Conservation (phyloP, 179 eudicot genomes). For the Gypsophila paniculata region DNA sequence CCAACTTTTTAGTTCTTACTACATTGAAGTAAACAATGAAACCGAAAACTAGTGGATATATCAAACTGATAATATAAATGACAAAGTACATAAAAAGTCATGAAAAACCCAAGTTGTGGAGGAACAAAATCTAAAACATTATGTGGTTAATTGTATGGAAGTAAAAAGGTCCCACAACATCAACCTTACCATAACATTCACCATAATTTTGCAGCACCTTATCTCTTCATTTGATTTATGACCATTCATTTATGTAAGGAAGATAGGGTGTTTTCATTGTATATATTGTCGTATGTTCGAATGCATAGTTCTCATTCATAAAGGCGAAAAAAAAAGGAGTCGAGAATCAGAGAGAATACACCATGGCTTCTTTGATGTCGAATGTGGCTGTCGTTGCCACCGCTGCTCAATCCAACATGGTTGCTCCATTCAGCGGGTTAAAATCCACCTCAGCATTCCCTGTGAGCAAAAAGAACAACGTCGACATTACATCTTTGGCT, state of each 20-base stretch:
- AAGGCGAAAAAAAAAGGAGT: neutral
- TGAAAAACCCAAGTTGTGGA: neutral
- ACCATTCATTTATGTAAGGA: conserved; percentile 4
- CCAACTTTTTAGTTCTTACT: no score
- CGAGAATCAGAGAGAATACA: neutral
- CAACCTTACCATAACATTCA: neutral
- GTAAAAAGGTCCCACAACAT: conserved; percentile 6
- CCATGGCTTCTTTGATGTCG: conserved; percentile 35
- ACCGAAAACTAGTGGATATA: no score
- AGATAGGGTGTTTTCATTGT: neutral
- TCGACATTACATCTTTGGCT: conserved; percentile 30
- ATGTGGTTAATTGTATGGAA: neutral
- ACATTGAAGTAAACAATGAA: no score
- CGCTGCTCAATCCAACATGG: conserved; percentile 28
- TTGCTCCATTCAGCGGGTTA: conserved; percentile 37
- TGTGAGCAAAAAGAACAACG: conserved; percentile 25
- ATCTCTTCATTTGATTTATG: conserved; percentile 12
- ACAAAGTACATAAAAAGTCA: neutral
- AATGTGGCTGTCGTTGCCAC: conserved; percentile 28
- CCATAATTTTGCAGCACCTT: conserved; percentile 13
- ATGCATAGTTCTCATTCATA: conserved; percentile 12
- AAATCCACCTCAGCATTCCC: conserved; percentile 34
- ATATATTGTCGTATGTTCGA: neutral
- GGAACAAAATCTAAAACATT: neutral
- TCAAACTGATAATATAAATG: neutral